Base-by-base conservation (phyloP, 768 basidiomycete species). In the Boletus rufocinnamomeus region DNA sequence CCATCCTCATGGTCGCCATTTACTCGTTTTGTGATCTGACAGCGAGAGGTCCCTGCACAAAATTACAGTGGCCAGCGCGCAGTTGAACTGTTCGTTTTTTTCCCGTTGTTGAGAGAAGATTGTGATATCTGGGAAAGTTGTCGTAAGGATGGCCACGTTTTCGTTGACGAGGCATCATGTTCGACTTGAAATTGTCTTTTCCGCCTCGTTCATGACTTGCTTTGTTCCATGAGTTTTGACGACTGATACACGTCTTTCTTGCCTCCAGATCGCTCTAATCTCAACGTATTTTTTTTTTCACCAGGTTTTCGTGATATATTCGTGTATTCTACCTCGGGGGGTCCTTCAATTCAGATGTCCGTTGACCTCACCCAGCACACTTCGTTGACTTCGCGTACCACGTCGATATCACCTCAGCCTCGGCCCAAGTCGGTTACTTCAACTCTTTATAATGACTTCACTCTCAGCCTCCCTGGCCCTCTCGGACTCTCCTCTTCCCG, bases 121-220 rank as follows among this genome's bases (percentile, higher is more conserved):
- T 50, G 47, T 35, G 48, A 43, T 25, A 41, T 64, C 52, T 65
- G 49, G 58, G 53, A 62, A 59, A 56, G 44, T 25, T 73, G 58
- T 57, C 72, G 70, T 72, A 74, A 74, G n/a, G 19, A 21, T 16
- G 19, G 61, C 63, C 72, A 74, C 72, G 72, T 62, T 69, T 60
- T 62, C 44, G 40, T 47, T 45, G 65, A 55, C 60, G 56, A 57
- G 61, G 40, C 54, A 63, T 60, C 61, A 57, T 68, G 72, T 72
- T 73, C 52, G 51, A 61, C 43, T 67, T 60, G 38, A 23, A 43
- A 48, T 53, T 50, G 60, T 47, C 54, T 2, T 58, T 58, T 27
- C 30, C 41, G 64, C 66, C 70, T 66, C 71, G 56, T 69, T 69
- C 52, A 68, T 47, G 55, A 54, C 66, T 59, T 59, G 60, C 64